These are phyloP conservation scores for Wallemia mellicola DNA, from an alignment of 1,284 basidiomycete species.

Conservation along the genomic window DNA sequence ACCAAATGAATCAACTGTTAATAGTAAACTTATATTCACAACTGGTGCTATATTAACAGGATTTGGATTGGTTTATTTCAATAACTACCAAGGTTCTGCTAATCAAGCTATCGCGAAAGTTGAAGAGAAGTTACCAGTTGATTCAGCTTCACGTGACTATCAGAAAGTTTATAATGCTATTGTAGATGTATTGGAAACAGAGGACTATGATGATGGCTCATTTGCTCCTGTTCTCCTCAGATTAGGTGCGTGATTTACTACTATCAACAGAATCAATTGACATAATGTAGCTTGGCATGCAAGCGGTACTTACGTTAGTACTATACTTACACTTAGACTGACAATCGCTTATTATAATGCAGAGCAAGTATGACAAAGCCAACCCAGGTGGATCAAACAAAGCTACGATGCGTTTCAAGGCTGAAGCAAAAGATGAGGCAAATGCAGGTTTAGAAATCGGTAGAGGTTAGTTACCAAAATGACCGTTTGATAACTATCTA, in stretches of 20 bases:
- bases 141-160: conserved; percentile 18
- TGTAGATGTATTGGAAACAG: conserved; percentile 39
- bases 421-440: conserved; percentile 54
- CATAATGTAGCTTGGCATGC: conserved; percentile 89
- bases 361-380: conserved; percentile 53
- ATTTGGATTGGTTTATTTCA: neutral
- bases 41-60: neutral
- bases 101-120: neutral
- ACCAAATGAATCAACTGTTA: no score
- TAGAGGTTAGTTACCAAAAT: conserved; percentile 17
- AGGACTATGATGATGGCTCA: conserved; percentile 65
- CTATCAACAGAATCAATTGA: no score
- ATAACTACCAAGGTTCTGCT: neutral
- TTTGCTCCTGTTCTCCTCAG: conserved; percentile 72
- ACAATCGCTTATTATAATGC: no score
- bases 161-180: conserved; percentile 77
- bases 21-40: no score
- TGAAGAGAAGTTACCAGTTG: neutral
- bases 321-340: no score
- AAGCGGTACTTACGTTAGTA: conserved; percentile 69
- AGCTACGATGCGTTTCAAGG: conserved; percentile 77
- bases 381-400: conserved; percentile 70
- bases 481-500: no score
- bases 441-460: conserved; percentile 64
- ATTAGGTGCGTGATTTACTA: no score